Base-by-base conservation (phyloP, 257 asterid genomes). In the Petrea volubilis region DNA sequence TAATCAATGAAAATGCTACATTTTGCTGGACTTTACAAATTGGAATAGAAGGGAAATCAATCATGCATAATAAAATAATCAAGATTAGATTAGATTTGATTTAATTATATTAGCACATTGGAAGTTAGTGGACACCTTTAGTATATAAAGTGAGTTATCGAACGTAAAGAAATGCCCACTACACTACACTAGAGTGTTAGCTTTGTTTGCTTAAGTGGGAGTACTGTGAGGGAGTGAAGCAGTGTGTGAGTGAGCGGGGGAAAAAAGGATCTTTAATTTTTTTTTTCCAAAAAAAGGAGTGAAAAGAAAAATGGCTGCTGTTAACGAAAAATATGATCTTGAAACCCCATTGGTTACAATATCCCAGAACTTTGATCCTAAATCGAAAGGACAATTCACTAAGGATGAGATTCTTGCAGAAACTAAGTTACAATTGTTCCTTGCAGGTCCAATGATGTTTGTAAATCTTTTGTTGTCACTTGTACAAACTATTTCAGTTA, bases 381-480 rank as follows among this genome's bases (percentile, higher is more conserved):
- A 76, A 24, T 38, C 78, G 10, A 52, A 73, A 15, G 55, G 36
- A 17, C 18, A 56, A 24, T 77, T 76, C 75, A 69, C 75, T 1
- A 80, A 60, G n/a, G 73, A 73, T 23, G 90, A 84, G 46, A 77
- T 84, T 5, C 9, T 78, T 0, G 24, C 57, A 7, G 90, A 87
- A 71, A 60, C 77, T 2, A 85, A 82, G 84, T 27, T 70, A 29
- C 87, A 80, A 38, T 20, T 82, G 49, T 73, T 61, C 34, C 72
- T 87, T 9, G 88, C 88, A 14, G 86, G 82, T n/a, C 90, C 93
- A 0, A 77, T 87, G 77, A 77, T 87, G 82, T 77, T 76, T 47
- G 90, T 84, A 5, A 87, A 84, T 53, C 81, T 87, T 23, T 68
- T 87, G 38, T 43, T 84, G 50, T 77, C 83, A 20, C 85, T 78